Conservation (phyloP, 2,329 filamentous ascomycete species). For the Corinectria fuckeliana region DNA sequence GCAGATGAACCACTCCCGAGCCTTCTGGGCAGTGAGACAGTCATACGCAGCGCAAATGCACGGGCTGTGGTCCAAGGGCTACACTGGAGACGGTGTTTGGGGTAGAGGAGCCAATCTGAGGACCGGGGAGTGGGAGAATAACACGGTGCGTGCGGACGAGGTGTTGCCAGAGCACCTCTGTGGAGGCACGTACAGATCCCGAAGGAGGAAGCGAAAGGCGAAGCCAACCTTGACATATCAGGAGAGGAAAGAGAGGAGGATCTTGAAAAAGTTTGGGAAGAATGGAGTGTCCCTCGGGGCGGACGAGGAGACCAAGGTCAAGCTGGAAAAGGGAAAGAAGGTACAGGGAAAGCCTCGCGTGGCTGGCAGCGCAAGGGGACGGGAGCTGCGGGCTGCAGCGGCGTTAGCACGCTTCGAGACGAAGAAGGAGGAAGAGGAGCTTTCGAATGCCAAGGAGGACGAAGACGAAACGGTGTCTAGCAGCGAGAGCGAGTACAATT, state of each 20-base stretch:
- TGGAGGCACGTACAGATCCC: constrained; percentile 77
- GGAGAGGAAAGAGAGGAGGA: constrained; percentile 74
- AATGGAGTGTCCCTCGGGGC: constrained; percentile 73
- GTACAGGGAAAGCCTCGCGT: constrained; percentile 73
- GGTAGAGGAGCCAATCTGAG: constrained; percentile 70
- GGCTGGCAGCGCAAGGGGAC: constrained; percentile 74
- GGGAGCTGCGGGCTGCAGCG: constrained; percentile 78
- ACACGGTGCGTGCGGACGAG: constrained; percentile 60
- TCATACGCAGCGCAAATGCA: constrained; percentile 75
- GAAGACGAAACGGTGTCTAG: constrained; percentile 48
- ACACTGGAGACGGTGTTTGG: constrained; percentile 86
- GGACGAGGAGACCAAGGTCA: constrained; percentile 69
- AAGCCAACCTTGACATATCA: constrained; percentile 67
- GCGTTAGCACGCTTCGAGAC: constrained; percentile 76
- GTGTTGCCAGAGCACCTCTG: constrained; percentile 75
- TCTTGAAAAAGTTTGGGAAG: constrained; percentile 77
- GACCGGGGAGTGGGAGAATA: constrained; percentile 64
- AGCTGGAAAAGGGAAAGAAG: constrained; percentile 71
- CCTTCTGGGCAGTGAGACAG: constrained; percentile 83
- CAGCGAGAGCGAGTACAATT: constrained; percentile 58
- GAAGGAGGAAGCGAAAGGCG: constrained; percentile 61
- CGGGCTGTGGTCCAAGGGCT: constrained; percentile 70
- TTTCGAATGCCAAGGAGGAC: constrained; percentile 38
- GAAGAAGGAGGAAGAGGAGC: constrained; percentile 53
- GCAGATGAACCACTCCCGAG: constrained; percentile 87